Percentiles rank a stretch among this genome's conserved stretches.
Conservation (phyloP, 1,284 basidiomycete genomes). For the Crucibulum parvulum region DNA sequence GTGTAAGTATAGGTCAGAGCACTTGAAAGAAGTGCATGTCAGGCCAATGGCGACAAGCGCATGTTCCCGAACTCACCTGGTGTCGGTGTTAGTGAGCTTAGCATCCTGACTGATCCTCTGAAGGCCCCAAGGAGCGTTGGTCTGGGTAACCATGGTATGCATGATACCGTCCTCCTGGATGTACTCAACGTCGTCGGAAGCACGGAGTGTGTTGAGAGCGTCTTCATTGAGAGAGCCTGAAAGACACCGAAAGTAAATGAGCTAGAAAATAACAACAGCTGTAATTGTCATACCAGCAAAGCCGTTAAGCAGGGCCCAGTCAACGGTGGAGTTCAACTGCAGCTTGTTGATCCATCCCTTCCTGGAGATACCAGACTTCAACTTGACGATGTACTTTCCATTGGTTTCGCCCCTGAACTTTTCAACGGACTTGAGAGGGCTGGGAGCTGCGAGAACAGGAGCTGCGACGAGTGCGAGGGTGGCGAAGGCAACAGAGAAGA, state of each 20-base stretch:
- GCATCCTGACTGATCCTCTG: background rate
- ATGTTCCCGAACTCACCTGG: conserved; percentile 6
- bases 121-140: background rate
- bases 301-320: conserved; percentile 5
- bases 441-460: conserved; percentile 18
- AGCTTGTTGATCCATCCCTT: conserved; percentile 24
- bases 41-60: background rate
- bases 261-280: too few relatives aligned
- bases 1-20: conserved; percentile 34
- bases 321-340: background rate
- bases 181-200: conserved; percentile 70
- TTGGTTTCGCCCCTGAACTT: conserved; percentile 27
- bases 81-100: conserved; percentile 11
- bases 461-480: conserved; percentile 32
- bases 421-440: conserved; percentile 20
- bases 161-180: conserved; percentile 73
- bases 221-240: conserved; percentile 52
- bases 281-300: conserved; percentile 4
- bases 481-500: conserved; percentile 20
- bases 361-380: conserved; percentile 58
- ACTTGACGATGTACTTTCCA: conserved; percentile 62
- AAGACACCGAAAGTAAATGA: background rate
- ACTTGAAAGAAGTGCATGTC: conserved; percentile 5
- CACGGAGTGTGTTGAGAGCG: conserved; percentile 65
- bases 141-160: conserved; percentile 39